Evolutionary conservation across 495 filamentous ascomycete species (phyloP), one percentile per base, ranked within the genome.

Genomic region (Aspergillus egyptiacus): DNA sequence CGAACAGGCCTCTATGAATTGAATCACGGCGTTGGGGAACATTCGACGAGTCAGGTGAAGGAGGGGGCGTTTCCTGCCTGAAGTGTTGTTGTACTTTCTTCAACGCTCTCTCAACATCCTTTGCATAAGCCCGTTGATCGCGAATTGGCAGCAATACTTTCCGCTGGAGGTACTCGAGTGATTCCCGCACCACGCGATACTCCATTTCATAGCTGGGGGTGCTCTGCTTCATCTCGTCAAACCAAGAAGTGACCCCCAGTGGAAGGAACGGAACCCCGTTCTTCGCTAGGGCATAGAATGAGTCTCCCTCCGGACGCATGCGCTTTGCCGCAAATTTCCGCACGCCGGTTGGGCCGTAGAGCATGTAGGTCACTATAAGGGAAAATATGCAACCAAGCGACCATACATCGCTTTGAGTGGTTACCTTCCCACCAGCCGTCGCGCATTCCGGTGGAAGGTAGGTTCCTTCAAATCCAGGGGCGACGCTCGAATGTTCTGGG

Each of bases 381-480:
- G 49, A 52, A 7, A 61, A 52, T 15, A 61, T 64, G 23, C 55
- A 59, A 7, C 61, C 61, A 36, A 61, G 54, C 2, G 53, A 57
- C 58, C 58, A 64, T 0, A 64, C 50, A 28, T 64, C 61, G 18
- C 50, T 62, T 22, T 36, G 28, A 6, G 46, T 34, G 18, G 48
- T 50, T 6, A 59, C 50, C 34, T 36, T 46, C 0, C 45, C 49
- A 11, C 28, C 34, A 2, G 22, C n/a, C 3, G 28, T 22, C 13
- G 39, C 51, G 32, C 48, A 55, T 41, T 64, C 61, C 11, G 61
- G 61, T 8, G 61, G 53, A 5, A 55, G 43, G 33, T 59, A 64
- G 5, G 54, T 51, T 20, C 61, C 61, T 28, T 58, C 55, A 2
- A 48, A 34, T 7, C 48, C 45, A 17, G 13, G 45, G 17, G 34